Evolutionary conservation across 768 basidiomycete genomes (phyloP), one percentile per base, ranked within the genome.

Genomic region (Cubamyces lactineus): DNA sequence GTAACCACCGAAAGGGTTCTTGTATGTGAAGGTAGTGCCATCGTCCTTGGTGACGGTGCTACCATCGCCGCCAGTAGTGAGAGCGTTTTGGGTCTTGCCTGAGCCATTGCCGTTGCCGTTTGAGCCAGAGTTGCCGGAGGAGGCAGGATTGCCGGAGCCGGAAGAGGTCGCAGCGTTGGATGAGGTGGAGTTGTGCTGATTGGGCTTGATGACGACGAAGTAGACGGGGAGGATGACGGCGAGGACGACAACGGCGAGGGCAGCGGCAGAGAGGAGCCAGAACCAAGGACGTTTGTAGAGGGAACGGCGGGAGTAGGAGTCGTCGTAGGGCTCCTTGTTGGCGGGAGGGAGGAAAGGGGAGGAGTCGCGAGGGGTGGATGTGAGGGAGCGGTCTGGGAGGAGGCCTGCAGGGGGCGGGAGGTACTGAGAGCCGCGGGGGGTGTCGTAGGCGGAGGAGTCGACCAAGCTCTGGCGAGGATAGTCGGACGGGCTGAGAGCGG

Each of bases 11-110:
- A 93, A 92, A 0, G 82, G 21, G 74, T 98, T 98, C 50, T 68
- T 69, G 76, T 98, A 98, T 0, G 78, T 85, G 73, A 96, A 91
- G 1, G 86, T 91, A 8, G 86, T 81, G 6, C 96, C 96, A 72
- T 97, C 89, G 12, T 91, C 92, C 69, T 83, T 83, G 1, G 86
- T 89, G 59, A 96, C 78, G 5, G 76, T 80, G 61, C 84, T 88
- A 15, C 94, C 94, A 69, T 92, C 86, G n/a, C 85, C 85, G 54
- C 96, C 96, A 0, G 86, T 89, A 28, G 39, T 21, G 21, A 92
- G 79, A 7, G 74, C 71, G 1, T 74, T 13, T 26, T 51, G 30
- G 15, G 59, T 15, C 15, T 39, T 41, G 26, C 49, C 34, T 34
- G 34, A 34, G 34, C 34, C 34, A 11, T 34, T 34, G 4, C 34